Evolutionary conservation across 1,284 basidiomycete genomes (phyloP), one percentile per base, ranked within the genome.

Genomic region (Cystobasidiaceae sp.): DNA sequence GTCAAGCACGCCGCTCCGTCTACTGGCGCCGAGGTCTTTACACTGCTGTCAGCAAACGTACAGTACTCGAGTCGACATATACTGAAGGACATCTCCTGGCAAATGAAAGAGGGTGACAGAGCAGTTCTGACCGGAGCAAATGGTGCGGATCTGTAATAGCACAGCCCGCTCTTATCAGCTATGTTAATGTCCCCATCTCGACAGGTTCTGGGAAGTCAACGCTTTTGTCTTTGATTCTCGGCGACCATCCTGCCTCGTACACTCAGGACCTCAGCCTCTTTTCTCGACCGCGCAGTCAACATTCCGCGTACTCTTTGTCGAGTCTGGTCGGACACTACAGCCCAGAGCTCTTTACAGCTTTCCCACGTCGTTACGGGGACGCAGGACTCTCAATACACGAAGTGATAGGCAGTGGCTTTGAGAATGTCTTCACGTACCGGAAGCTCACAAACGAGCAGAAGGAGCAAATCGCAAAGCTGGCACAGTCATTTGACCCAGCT

Each of bases 121-220:
- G 94, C 90, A 89, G 88, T 93, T 72, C 83, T 97, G 8, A 83
- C 86, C 73, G 92, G 93, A 11, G 79, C 85, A 21, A 97, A 96
- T 74, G 93, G 88, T 86, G 74, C 54, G 79, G 34, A 9, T 44
- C 25, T 6, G 17, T n/a, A n/a, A 33, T 30, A 13, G 8, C 23
- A 25, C 28, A 11, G 33, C 19, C n/a, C n/a, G n/a, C n/a, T n/a
- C n/a, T n/a, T n/a, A n/a, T n/a, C n/a, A n/a, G n/a, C n/a, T n/a
- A n/a, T n/a, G n/a, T n/a, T 2, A 9, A 28, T 34, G 45, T 49
- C 54, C 11, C 25, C n/a, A 39, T n/a, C n/a, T 23, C 15, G 17
- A 28, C 33, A 90, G 88, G 92, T 49, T 91, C 90, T 0, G 94
- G 94, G 1, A 98, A 98, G 79, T 94, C 93, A 0, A 97, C 94